phyloP scores from a whole-genome alignment of 129 eudicot genomes.

The Dittrichia graveolens region DNA sequence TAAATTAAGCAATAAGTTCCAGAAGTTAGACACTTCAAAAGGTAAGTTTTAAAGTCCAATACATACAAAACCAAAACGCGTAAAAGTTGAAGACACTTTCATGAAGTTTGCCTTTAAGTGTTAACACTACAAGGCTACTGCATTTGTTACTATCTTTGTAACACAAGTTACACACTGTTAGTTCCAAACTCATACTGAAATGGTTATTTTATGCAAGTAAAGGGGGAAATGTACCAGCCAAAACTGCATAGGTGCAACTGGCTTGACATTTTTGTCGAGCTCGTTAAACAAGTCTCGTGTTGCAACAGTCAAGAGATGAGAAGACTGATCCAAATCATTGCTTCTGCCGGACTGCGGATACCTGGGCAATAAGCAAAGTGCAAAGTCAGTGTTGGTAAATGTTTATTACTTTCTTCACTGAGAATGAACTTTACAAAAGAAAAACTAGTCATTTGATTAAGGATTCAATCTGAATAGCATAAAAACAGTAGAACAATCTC shows the following conservation, averaged over 20 bases:
- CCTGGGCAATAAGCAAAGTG: slow-evolving; percentile 42
- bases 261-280: slow-evolving; percentile 90
- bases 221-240: slow-evolving; percentile 61
- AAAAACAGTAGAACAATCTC: not conserved
- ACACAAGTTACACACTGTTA: not conserved
- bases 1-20: too few species aligned
- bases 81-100: too few species aligned
- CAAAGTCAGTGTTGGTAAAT: not conserved
- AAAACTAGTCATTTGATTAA: not conserved
- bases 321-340: slow-evolving; percentile 79
- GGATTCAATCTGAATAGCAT: not conserved
- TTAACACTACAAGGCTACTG: not conserved
- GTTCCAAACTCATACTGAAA: slow-evolving; percentile 15
- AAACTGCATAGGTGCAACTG: slow-evolving; percentile 96
- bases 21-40: too few species aligned
- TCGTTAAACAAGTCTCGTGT: slow-evolving; percentile 85
- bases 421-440: not conserved
- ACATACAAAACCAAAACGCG: too few species aligned
- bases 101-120: too few species aligned
- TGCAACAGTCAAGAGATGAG: slow-evolving; percentile 92
- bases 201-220: not conserved
- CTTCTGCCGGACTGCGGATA: slow-evolving; percentile 76
- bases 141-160: slow-evolving; percentile 2
- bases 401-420: slow-evolving; percentile 7
- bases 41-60: too few species aligned